phyloP scores from a whole-genome alignment of 768 basidiomycete species.

The Phlebiopsis gigantea region DNA sequence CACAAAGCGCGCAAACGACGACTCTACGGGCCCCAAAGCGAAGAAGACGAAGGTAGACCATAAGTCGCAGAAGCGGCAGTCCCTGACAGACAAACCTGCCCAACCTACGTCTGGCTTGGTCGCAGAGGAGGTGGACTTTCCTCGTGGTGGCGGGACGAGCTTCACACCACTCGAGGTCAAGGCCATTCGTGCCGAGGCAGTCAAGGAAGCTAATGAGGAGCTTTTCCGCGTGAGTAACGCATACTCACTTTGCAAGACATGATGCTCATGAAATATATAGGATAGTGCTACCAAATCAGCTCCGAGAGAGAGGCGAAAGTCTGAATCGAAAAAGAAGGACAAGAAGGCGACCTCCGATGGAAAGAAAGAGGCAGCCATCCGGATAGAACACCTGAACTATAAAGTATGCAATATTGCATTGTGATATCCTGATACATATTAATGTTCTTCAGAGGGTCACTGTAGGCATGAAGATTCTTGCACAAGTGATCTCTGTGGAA shows the following conservation, averaged over 20 bases:
- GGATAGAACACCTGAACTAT: slow-evolving; percentile 91
- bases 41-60: slow-evolving; percentile 57
- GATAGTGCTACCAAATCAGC: slow-evolving; percentile 36
- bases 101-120: slow-evolving; percentile 35
- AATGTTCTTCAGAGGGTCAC: slow-evolving; percentile 52
- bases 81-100: slow-evolving; percentile 22
- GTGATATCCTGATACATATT: slow-evolving; percentile 2
- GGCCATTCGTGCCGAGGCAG: slow-evolving; percentile 75
- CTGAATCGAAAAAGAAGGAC: slow-evolving; percentile 32
- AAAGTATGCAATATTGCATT: slow-evolving; percentile 48
- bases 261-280: neutral
- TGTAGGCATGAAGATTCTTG: slow-evolving; percentile 82
- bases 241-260: slow-evolving; percentile 6
- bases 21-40: slow-evolving; percentile 39
- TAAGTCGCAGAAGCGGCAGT: slow-evolving; percentile 24
- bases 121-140: slow-evolving; percentile 84
- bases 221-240: slow-evolving; percentile 50
- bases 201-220: slow-evolving; percentile 79
- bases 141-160: slow-evolving; percentile 87
- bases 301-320: slow-evolving; percentile 44
- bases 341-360: slow-evolving; percentile 25
- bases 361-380: slow-evolving; percentile 48
- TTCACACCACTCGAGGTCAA: slow-evolving; percentile 90
- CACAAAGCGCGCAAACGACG: slow-evolving; percentile 61
- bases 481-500: slow-evolving; percentile 81